Evolutionary conservation across 2,329 filamentous ascomycete genomes (phyloP), one percentile per base, ranked within the genome.

Genomic region (Cercospora berteroae): DNA sequence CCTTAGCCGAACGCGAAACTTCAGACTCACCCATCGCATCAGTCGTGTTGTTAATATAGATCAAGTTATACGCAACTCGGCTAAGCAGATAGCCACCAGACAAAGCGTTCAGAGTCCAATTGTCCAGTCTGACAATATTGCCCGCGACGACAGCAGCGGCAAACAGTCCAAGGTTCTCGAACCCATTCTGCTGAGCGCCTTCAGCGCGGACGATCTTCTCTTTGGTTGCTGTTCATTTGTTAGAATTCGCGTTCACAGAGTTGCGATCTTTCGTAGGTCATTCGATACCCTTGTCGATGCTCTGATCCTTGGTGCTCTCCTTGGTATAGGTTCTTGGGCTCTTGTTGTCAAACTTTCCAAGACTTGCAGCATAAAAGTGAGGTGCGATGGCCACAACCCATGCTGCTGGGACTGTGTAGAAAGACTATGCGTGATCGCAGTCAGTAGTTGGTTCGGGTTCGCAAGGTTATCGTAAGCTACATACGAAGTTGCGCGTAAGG

Each of bases 81-180:
- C 68, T 73, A 20, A 66, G 68, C n/a, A 77, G 36, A 58, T 77
- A 78, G 2, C 68, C 74, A 2, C 70, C 58, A 20, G 69, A 72
- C 20, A 77, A 63, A 5, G 33, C 67, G 63, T 78, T 77, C 67
- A 78, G 57, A 18, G 66, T 68, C 23, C 67, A 68, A 33, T 72
- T 71, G 50, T 72, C 74, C 31, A 81, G 56, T n/a, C 73, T 73
- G 5, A 78, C 78, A 0, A 77, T 50, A 48, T 81, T 81, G 3
- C 76, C 80, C 1, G 79, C 79, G 0, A 79, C 74, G 6, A 81
- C 77, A 16, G 78, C 77, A 0, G 78, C 72, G 2, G 80, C 79
- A 60, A 80, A 81, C 42, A 81, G 71, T 16, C 76, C 77, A 2
- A 81, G 33, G 58, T 79, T 81, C 68, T 81, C 80, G 44, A 79